Percentiles rank a stretch among this genome's conserved stretches.
Conservation (phyloP, 441 rosid species). For the Flueggea neowawraea region DNA sequence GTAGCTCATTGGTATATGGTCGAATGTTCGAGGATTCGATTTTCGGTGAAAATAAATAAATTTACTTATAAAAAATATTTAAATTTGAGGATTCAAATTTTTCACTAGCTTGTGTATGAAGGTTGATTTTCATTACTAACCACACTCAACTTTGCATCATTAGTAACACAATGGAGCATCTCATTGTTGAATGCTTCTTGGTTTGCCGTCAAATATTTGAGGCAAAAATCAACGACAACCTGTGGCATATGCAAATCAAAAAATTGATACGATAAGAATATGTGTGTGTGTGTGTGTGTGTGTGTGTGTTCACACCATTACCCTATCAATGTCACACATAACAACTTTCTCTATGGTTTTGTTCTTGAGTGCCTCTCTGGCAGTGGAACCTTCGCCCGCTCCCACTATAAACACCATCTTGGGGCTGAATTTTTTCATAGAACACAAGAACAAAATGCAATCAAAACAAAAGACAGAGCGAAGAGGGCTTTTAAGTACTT, state of each 20-base stretch:
- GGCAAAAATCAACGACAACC: constrained; percentile 93
- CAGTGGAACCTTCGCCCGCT: constrained; percentile 97
- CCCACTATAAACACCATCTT: constrained; percentile 83
- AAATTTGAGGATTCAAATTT: no score
- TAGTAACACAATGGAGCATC: constrained; percentile 72
- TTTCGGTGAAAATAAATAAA: no score
- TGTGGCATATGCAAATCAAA: no score
- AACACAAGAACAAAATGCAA: no score
- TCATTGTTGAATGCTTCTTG: constrained; percentile 67
- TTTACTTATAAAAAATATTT: no score
- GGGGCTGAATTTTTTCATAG: constrained; percentile 49
- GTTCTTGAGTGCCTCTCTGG: constrained; percentile 86
- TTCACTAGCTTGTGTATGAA: no score
- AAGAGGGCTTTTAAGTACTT: no score
- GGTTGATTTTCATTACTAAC: no score
- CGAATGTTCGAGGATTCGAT: no score
- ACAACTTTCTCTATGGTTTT: constrained; percentile 64
- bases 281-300: no score
- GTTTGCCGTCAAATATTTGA: constrained; percentile 55
- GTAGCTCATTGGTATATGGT: no score
- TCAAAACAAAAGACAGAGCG: neutral
- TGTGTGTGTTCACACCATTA: constrained; percentile 20
- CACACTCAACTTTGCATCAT: constrained; percentile 62
- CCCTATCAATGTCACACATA: constrained; percentile 96
- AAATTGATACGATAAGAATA: no score